These are phyloP conservation scores for Nasturtium officinale DNA, from an alignment of 345 rosid genomes.

Conservation along the genomic window DNA sequence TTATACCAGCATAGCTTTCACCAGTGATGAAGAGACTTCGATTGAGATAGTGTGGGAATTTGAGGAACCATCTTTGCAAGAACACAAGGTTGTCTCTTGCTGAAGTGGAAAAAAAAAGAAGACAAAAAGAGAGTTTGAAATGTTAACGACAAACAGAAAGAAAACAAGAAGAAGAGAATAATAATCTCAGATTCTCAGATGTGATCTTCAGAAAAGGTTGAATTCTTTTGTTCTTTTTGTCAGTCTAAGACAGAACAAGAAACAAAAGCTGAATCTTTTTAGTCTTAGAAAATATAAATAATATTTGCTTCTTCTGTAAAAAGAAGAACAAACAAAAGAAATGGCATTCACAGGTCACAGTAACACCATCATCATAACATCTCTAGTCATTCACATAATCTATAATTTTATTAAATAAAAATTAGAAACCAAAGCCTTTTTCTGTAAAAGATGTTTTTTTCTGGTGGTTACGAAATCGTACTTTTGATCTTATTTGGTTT, in stretches of 20 bases:
- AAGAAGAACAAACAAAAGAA: constrained; percentile 32
- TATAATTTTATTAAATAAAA: constrained; percentile 1
- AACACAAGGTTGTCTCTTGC: constrained; percentile 92
- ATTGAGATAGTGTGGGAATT: constrained; percentile 86
- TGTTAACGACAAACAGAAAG: constrained; percentile 33
- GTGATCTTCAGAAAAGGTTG: constrained; percentile 39
- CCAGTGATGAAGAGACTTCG: constrained; percentile 89
- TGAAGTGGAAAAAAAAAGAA: constrained; percentile 44
- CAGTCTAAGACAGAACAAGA: constrained; percentile 35
- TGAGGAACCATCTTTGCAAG: constrained; percentile 85
- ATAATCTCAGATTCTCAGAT: constrained; percentile 38
- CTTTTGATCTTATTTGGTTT: background rate
- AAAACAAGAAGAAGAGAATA: constrained; percentile 40
- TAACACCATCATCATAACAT: constrained; percentile 29
- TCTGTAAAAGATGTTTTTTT: constrained; percentile 13
- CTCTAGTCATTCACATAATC: background rate
- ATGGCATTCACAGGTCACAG: constrained; percentile 36
- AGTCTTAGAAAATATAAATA: constrained; percentile 1
- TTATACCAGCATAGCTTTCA: constrained; percentile 95
- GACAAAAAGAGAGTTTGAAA: constrained; percentile 20
- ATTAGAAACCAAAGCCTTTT: background rate
- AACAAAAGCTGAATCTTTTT: constrained; percentile 36
- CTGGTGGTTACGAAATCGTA: constrained; percentile 29
- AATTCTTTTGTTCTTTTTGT: constrained; percentile 44
- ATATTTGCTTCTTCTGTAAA: constrained; percentile 32